phyloP scores from a whole-genome alignment of 371 early-diverging fungal genomes.

The Rozella allomycis region DNA sequence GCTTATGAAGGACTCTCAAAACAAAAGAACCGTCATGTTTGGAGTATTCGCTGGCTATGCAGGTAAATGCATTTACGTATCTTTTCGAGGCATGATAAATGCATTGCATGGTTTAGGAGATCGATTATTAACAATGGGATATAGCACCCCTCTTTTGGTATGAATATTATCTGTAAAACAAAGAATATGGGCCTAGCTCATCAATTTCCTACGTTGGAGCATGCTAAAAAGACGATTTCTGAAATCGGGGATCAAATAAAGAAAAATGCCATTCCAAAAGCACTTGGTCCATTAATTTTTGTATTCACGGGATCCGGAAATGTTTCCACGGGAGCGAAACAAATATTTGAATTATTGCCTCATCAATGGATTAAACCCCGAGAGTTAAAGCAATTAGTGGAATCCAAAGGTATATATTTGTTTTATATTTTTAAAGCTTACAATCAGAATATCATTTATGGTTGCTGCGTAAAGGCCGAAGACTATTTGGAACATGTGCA shows the following conservation, averaged over 20 bases:
- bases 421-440: constrained; percentile 15
- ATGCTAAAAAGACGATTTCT: constrained; percentile 49
- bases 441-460: constrained; percentile 45
- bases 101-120: constrained; percentile 76
- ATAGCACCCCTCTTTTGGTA: constrained; percentile 80
- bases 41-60: constrained; percentile 86
- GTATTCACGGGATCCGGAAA: constrained; percentile 87
- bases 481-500: constrained; percentile 60
- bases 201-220: constrained; percentile 50
- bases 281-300: constrained; percentile 71
- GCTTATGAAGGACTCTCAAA: constrained; percentile 53
- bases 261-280: constrained; percentile 61
- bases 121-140: constrained; percentile 66
- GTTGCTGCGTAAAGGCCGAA: constrained; percentile 40
- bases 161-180: constrained; percentile 1
- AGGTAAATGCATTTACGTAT: too few relatives aligned
- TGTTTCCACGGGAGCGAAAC: constrained; percentile 75
- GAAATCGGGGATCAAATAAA: constrained; percentile 52
- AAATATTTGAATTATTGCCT: constrained; percentile 69
- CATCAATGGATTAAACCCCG: constrained; percentile 69
- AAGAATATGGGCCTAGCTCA: constrained; percentile 65
- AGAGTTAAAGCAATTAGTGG: constrained; percentile 43
- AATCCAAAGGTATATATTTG: constrained; percentile 32
- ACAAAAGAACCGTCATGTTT: constrained; percentile 66
- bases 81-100: constrained; percentile 54